phyloP scores from a whole-genome alignment of 176 grass and related monocot genomes.

The Musa itinerans region DNA sequence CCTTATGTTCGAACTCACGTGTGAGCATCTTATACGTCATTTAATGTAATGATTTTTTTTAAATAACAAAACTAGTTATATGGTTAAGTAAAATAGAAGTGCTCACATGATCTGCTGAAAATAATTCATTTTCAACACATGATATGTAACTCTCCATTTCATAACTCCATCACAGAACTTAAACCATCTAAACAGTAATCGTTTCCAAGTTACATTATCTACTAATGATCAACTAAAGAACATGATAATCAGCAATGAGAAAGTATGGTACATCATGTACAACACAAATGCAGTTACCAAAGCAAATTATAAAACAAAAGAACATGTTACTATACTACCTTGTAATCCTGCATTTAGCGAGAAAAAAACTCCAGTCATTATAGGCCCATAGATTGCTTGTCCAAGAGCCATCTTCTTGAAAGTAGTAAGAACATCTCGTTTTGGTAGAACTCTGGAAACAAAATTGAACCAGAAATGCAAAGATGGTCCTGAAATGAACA shows the following conservation, averaged over 20 bases:
- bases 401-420: conserved; percentile 96
- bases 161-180: neutral
- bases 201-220: neutral
- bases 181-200: neutral
- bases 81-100: neutral
- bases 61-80: too few relatives aligned
- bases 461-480: conserved; percentile 98
- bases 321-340: conserved; percentile 38
- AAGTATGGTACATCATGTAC: neutral
- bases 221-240: neutral
- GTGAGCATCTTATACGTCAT: too few relatives aligned
- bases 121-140: neutral
- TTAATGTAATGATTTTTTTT: too few relatives aligned
- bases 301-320: neutral
- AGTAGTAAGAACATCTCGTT: conserved; percentile 63
- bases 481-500: conserved; percentile 71
- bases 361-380: conserved; percentile 87
- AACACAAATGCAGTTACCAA: conserved; percentile 12
- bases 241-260: neutral
- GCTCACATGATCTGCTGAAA: neutral
- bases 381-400: conserved; percentile 86
- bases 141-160: neutral
- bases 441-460: conserved; percentile 71
- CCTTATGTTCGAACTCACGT: too few relatives aligned
- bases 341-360: conserved; percentile 82